Percentiles rank a stretch among this genome's conserved stretches.
phyloP scores from a whole-genome alignment of 768 basidiomycete species.

The Chlorophyllum brunneum region DNA sequence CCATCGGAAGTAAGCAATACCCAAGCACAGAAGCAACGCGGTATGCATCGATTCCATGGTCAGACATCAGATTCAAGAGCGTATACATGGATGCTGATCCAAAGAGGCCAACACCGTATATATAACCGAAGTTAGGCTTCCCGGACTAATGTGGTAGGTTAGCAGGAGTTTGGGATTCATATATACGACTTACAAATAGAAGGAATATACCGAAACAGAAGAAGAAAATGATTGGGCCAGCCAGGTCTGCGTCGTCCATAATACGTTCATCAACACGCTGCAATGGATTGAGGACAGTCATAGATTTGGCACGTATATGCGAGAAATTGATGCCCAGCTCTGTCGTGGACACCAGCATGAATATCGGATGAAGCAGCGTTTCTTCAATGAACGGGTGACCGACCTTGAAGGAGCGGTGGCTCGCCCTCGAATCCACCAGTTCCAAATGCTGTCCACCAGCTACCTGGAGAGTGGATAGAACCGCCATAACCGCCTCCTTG shows the following conservation, averaged over 20 bases:
- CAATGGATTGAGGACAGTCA: conserved; percentile 94
- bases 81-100: conserved; percentile 91
- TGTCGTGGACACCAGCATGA: conserved; percentile 25
- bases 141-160: conserved; percentile 63
- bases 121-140: conserved; percentile 97
- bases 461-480: conserved; percentile 69
- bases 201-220: conserved; percentile 93
- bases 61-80: conserved; percentile 96
- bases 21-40: conserved; percentile 93
- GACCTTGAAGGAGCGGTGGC: conserved; percentile 92
- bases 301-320: conserved; percentile 90
- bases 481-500: conserved; percentile 9
- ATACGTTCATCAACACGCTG: conserved; percentile 81
- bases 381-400: conserved; percentile 17
- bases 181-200: conserved; percentile 66
- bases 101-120: conserved; percentile 96
- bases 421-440: conserved; percentile 96
- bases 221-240: conserved; percentile 92
- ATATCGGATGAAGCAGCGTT: neutral
- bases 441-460: conserved; percentile 96
- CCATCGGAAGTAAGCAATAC: conserved; percentile 96
- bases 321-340: conserved; percentile 98
- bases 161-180: conserved; percentile 11
- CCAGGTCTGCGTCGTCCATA: conserved; percentile 99
- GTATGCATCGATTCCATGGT: conserved; percentile 92